Conservation (phyloP, 768 basidiomycete species). For the Roridomyces roridus region DNA sequence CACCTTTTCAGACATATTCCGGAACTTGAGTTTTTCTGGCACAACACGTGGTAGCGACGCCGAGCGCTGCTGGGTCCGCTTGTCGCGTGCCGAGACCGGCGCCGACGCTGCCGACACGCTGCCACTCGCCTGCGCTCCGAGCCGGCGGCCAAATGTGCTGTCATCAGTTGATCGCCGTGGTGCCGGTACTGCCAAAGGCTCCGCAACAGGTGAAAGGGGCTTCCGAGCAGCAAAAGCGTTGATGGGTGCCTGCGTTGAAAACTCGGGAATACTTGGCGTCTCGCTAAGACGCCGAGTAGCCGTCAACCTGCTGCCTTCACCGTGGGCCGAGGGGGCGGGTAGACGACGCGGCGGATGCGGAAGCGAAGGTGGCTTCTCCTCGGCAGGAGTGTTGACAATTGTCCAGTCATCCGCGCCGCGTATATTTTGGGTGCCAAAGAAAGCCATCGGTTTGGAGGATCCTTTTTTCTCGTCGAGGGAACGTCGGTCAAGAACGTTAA, state of each 20-base stretch:
- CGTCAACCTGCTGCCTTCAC: constrained; percentile 3
- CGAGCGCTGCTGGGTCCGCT: constrained; percentile 17
- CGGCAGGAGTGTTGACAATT: constrained; percentile 39
- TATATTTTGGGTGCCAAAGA: constrained; percentile 14
- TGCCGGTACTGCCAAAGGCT: constrained; percentile 25
- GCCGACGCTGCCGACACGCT: no score
- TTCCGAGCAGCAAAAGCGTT: constrained; percentile 47
- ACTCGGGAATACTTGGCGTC: constrained; percentile 57
- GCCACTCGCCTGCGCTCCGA: not conserved
- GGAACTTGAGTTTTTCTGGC: constrained; percentile 49
- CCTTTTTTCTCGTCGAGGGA: constrained; percentile 19
- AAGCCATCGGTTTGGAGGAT: constrained; percentile 7
- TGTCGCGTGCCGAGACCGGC: constrained; percentile 15
- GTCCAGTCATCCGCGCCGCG: constrained; percentile 37
- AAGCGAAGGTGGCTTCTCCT: constrained; percentile 40
- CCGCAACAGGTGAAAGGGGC: constrained; percentile 15
- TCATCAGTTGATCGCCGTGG: constrained; percentile 34
- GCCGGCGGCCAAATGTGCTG: not conserved
- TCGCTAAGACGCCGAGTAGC: constrained; percentile 9
- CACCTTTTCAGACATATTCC: constrained; percentile 47
- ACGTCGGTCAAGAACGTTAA: constrained; percentile 21
- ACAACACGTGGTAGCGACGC: constrained; percentile 24
- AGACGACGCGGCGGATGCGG: constrained; percentile 45
- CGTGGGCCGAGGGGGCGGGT: constrained; percentile 4
- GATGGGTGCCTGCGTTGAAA: constrained; percentile 51